phyloP scores from a whole-genome alignment of 2,329 filamentous ascomycete genomes.

The Alternaria brassicae region DNA sequence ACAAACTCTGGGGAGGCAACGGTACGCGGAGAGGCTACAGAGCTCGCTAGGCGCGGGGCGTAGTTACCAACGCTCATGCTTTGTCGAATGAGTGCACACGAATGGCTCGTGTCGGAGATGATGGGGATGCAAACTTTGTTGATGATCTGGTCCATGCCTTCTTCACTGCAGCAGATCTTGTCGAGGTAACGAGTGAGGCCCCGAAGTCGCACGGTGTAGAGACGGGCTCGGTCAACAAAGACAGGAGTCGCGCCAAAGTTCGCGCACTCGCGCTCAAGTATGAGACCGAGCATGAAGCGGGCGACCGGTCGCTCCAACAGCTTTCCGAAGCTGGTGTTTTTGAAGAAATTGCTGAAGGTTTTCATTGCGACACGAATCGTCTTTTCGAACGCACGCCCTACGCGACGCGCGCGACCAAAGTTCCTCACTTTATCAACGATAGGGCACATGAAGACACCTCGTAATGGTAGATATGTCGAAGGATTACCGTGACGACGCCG shows the following conservation, averaged over 20 bases:
- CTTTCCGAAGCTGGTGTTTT: neutral
- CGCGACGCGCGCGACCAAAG: neutral
- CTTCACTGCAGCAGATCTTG: neutral
- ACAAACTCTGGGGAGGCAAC: neutral
- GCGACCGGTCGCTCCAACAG: neutral
- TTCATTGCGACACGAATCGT: neutral
- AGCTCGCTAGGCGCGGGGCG: neutral
- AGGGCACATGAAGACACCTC: neutral
- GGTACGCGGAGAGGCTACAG: neutral
- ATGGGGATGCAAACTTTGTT: neutral
- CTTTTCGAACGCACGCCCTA: neutral
- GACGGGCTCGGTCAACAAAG: neutral
- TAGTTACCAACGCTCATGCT: neutral
- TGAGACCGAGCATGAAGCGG: neutral
- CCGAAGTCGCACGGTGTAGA: neutral
- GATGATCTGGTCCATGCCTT: neutral
- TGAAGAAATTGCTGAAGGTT: neutral
- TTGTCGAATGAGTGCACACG: neutral
- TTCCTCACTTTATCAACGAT: neutral
- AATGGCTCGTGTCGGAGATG: neutral
- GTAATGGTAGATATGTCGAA: neutral
- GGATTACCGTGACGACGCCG: neutral
- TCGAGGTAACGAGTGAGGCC: neutral
- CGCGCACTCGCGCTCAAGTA: neutral
- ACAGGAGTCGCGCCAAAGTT: neutral